A percentile compares a stretch with the other conserved stretches of the same genome.
Evolutionary conservation across 2,329 filamentous ascomycete species (phyloP).

Genomic region (Tothia fuscella): DNA sequence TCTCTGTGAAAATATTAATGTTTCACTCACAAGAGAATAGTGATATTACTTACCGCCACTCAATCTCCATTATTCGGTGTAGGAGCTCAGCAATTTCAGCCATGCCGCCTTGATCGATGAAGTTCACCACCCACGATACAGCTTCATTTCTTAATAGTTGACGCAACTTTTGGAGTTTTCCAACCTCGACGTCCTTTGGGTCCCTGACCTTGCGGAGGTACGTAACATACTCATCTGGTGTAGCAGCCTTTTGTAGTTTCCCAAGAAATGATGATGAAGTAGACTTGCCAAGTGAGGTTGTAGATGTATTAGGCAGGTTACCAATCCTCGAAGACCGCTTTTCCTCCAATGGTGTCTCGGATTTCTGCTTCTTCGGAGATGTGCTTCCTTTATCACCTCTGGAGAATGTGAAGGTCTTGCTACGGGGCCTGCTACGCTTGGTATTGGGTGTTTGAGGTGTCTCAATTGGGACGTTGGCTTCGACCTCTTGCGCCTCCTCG

Average conservation of each 20-base stretch:
- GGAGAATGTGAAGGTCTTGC: slow-evolving; percentile 67
- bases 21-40: neutral
- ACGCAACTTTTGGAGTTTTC: slow-evolving; percentile 84
- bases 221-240: slow-evolving; percentile 72
- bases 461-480: slow-evolving; percentile 26
- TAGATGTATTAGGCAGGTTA: slow-evolving; percentile 46
- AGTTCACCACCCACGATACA: slow-evolving; percentile 87
- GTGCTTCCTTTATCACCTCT: slow-evolving; percentile 49
- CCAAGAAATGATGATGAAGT: slow-evolving; percentile 44
- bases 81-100: slow-evolving; percentile 76
- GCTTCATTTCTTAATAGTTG: slow-evolving; percentile 87
- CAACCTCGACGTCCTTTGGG: slow-evolving; percentile 79
- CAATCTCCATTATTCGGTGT: slow-evolving; percentile 85
- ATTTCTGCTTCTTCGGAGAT: slow-evolving; percentile 62
- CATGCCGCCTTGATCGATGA: slow-evolving; percentile 85
- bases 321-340: neutral
- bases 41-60: slow-evolving; percentile 63
- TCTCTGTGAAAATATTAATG: slow-evolving; percentile 45
- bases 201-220: slow-evolving; percentile 73
- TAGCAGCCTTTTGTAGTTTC: slow-evolving; percentile 61
- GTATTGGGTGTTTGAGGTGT: slow-evolving; percentile 15
- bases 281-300: slow-evolving; percentile 29
- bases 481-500: slow-evolving; percentile 22
- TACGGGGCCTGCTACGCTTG: slow-evolving; percentile 44
- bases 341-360: slow-evolving; percentile 30